Base-by-base conservation (phyloP, 2,329 filamentous ascomycete species). In the Metarhizium robertsii region DNA sequence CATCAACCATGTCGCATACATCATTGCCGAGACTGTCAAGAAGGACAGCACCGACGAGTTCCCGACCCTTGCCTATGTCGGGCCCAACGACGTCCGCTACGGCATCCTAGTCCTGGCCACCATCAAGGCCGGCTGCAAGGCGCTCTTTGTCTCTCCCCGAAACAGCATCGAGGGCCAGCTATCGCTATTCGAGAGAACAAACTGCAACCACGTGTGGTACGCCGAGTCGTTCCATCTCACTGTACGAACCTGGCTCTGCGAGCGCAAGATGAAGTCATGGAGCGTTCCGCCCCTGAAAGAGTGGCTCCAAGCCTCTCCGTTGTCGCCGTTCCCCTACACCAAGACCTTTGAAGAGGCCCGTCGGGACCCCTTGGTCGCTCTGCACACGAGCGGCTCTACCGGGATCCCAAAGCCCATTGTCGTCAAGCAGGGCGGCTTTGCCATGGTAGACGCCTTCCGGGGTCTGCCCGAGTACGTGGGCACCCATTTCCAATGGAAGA, bases 171-270 rank as follows among this genome's bases (percentile, higher is more conserved):
- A 61, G 43, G 56, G 53, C 5, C 46, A 58, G 11, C 8, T 54
- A 2, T 73, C 71, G 40, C 68, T 79, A 0, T 73, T 79, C 40
- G 66, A 75, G 36, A 65, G 64, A 29, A 75, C 75, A 0, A 63
- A 74, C 53, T 78, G 75, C 62, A 64, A 67, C 46, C 61, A 66
- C n/a, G 38, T 79, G 18, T 66, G 63, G 47, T 73, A 66, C 32
- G 57, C 59, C 13, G 53, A 54, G 4, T 56, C 58, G 6, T 60
- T 57, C 36, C 38, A 50, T 7, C 46, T 54, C 11, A 53, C 53
- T 6, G 53, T 61, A 10, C 49, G 56, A 5, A 46, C 57, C 2
- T 63, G 60, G 61, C 49, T 57, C 11, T 43, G 53, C 1, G 49
- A 53, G 29, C 50, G 46, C 11, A 53, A 69, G 0, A 75, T 78